These are phyloP conservation scores for Aspergillus uvarum DNA, from an alignment of 2,329 filamentous ascomycete genomes.

Conservation along the genomic window DNA sequence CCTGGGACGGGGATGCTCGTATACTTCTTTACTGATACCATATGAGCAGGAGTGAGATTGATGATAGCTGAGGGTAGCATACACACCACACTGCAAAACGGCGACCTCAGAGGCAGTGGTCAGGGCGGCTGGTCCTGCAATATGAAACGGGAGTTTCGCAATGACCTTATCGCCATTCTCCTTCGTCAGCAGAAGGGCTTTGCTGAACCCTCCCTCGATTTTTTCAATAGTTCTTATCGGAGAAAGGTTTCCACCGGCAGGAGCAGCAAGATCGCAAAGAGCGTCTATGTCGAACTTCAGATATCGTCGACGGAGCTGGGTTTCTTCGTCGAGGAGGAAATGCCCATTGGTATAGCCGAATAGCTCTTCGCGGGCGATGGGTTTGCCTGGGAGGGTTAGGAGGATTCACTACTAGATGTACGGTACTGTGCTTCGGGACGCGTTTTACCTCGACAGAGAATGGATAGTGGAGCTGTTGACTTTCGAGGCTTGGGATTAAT, in stretches of 20 bases:
- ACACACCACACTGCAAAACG: slow-evolving; percentile 26
- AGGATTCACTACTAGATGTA: too few relatives aligned
- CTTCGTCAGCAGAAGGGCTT: slow-evolving; percentile 31
- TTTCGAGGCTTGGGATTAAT: too few relatives aligned
- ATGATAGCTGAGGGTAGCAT: not conserved
- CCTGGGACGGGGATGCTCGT: slow-evolving; percentile 27
- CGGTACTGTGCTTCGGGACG: too few relatives aligned
- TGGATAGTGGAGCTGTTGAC: too few relatives aligned
- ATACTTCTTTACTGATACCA: slow-evolving; percentile 17
- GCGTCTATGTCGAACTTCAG: slow-evolving; percentile 24
- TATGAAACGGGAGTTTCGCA: slow-evolving; percentile 34
- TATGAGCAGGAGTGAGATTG: not conserved
- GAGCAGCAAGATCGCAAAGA: slow-evolving; percentile 23
- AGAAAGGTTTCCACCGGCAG: slow-evolving; percentile 9
- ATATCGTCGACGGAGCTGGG: slow-evolving; percentile 24
- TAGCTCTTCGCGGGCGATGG: slow-evolving; percentile 22
- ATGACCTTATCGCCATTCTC: slow-evolving; percentile 30
- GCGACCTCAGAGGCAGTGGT: slow-evolving; percentile 35
- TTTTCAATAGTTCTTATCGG: slow-evolving; percentile 22
- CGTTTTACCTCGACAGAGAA: too few relatives aligned
- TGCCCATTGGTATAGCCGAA: slow-evolving; percentile 31
- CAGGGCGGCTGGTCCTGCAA: slow-evolving; percentile 28
- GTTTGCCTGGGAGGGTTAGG: slow-evolving; percentile 16
- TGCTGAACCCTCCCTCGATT: slow-evolving; percentile 35
- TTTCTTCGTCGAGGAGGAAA: slow-evolving; percentile 29